Evolutionary conservation across 805 yeast species (phyloP).

Genomic region (Schwanniomyces occidentalis): DNA sequence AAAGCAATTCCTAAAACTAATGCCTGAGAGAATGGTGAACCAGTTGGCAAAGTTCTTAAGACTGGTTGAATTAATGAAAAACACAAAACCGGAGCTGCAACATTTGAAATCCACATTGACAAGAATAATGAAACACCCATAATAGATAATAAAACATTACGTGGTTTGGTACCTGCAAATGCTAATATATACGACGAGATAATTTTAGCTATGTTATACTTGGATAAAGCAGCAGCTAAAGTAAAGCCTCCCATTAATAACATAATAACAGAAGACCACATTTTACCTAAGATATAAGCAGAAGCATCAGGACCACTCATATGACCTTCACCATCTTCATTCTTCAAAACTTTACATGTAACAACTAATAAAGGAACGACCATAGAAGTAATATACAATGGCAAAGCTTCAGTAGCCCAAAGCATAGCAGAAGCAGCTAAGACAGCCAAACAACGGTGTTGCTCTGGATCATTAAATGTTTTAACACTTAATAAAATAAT

Average conservation of each 20-base stretch:
- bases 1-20: slow-evolving; percentile 88
- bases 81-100: slow-evolving; percentile 95
- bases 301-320: slow-evolving; percentile 72
- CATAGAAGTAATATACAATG: slow-evolving; percentile 50
- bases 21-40: slow-evolving; percentile 77
- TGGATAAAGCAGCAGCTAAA: slow-evolving; percentile 90
- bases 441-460: slow-evolving; percentile 69
- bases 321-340: slow-evolving; percentile 43
- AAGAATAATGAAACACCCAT: slow-evolving; percentile 86
- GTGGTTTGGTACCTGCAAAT: slow-evolving; percentile 84
- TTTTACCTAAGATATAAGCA: slow-evolving; percentile 72
- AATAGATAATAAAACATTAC: slow-evolving; percentile 69
- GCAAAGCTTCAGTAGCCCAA: slow-evolving; percentile 56
- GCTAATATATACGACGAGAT: slow-evolving; percentile 80
- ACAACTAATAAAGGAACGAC: slow-evolving; percentile 50
- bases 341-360: slow-evolving; percentile 49
- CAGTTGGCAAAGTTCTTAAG: slow-evolving; percentile 77
- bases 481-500: slow-evolving; percentile 52
- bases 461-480: slow-evolving; percentile 65
- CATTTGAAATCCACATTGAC: slow-evolving; percentile 95
- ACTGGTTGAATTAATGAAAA: slow-evolving; percentile 90
- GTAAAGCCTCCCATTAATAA: slow-evolving; percentile 91
- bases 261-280: slow-evolving; percentile 97
- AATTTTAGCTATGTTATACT: slow-evolving; percentile 83
- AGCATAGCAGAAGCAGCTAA: slow-evolving; percentile 55